Percentiles rank a stretch among this genome's conserved stretches.
Conservation (phyloP, 176 grass and related monocot genomes). For the Eragrostis nindensis region DNA sequence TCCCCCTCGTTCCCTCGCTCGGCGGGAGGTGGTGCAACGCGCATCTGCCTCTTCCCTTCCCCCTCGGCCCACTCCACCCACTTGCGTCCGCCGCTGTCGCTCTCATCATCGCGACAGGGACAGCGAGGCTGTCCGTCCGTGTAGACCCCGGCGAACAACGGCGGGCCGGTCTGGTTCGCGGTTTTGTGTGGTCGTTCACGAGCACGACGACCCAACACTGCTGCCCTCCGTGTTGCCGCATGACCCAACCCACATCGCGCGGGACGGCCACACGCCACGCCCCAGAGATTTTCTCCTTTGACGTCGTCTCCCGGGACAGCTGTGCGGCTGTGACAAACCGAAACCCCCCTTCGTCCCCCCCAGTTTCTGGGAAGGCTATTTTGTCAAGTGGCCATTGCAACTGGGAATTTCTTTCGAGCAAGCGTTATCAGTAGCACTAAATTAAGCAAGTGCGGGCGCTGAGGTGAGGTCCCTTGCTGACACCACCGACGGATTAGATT, state of each 20-base stretch:
- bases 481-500: neutral
- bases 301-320: neutral
- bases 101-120: neutral
- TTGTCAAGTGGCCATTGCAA: slow-evolving; percentile 28
- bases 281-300: neutral
- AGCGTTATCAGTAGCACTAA: too few relatives aligned
- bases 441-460: too few relatives aligned
- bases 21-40: slow-evolving; percentile 23
- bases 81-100: neutral
- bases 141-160: neutral
- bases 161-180: neutral
- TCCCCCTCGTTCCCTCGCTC: neutral
- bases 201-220: neutral
- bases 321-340: neutral
- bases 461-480: neutral
- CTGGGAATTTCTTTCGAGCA: too few relatives aligned
- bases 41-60: slow-evolving; percentile 26
- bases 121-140: slow-evolving; percentile 2
- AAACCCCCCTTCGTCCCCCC: neutral
- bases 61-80: neutral
- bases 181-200: slow-evolving; percentile 12
- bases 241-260: neutral
- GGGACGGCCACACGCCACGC: neutral
- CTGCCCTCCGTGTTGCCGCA: neutral
- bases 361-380: slow-evolving; percentile 44